phyloP scores from a whole-genome alignment of 2,329 filamentous ascomycete genomes.

The Neofusicoccum sp. region DNA sequence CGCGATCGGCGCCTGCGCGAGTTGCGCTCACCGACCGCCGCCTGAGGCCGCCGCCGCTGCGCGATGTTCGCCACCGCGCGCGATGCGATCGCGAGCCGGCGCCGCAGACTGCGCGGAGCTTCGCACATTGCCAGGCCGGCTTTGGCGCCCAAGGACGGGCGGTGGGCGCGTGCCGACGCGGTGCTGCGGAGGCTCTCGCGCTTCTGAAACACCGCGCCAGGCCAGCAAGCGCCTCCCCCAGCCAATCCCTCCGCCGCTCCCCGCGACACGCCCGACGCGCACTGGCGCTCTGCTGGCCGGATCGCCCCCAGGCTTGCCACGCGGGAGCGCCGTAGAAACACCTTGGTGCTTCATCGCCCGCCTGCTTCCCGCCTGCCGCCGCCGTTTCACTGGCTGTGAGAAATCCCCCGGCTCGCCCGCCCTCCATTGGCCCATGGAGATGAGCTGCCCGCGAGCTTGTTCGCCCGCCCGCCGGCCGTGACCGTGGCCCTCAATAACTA shows the following conservation, averaged over 20 bases:
- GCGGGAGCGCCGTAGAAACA: slow-evolving; percentile 11
- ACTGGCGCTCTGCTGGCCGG: slow-evolving; percentile 3
- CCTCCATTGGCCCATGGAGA: slow-evolving; percentile 9
- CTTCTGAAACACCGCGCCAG: slow-evolving; percentile 7
- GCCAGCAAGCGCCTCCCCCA: background rate
- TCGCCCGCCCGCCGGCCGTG: background rate
- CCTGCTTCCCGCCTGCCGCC: background rate
- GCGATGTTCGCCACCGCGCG: background rate
- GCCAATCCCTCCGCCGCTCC: slow-evolving; percentile 4
- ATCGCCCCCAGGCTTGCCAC: background rate
- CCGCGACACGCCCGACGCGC: slow-evolving; percentile 1
- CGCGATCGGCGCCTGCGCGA: background rate
- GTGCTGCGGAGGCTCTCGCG: slow-evolving; percentile 12
- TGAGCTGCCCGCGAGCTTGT: slow-evolving; percentile 3
- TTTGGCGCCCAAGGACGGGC: background rate
- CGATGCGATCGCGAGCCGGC: background rate
- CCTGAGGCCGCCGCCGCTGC: background rate
- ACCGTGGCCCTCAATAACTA: slow-evolving; percentile 4
- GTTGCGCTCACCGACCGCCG: background rate
- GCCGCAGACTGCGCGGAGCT: background rate
- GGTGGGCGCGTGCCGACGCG: slow-evolving; percentile 2
- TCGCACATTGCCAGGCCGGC: background rate
- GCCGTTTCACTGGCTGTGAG: slow-evolving; percentile 14
- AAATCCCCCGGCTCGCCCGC: background rate
- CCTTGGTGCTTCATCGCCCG: slow-evolving; percentile 13